Percentiles rank a stretch among this genome's conserved stretches.
Evolutionary conservation across 106 monocot species (phyloP).

Genomic region (Posidonia australis): DNA sequence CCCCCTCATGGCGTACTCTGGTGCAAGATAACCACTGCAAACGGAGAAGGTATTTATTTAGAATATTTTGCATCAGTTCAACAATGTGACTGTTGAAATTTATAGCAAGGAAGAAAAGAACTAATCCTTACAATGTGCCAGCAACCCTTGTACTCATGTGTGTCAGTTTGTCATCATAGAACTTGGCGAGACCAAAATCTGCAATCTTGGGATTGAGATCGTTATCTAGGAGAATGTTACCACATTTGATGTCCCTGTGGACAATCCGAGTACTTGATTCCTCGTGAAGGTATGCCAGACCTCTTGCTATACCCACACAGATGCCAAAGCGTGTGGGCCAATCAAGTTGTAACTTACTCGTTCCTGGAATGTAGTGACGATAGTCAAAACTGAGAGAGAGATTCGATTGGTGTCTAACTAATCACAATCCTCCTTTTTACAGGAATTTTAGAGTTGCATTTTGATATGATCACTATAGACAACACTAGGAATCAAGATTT

Average conservation of each 20-base stretch:
- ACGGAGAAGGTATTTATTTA: too few species aligned
- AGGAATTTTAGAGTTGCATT: too few species aligned
- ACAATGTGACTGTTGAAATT: too few species aligned
- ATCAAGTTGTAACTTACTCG: not conserved
- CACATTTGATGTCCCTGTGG: slow-evolving; percentile 15
- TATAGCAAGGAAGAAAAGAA: too few species aligned
- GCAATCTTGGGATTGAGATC: slow-evolving; percentile 4
- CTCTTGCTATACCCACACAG: slow-evolving; percentile 1
- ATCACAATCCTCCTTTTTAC: too few species aligned
- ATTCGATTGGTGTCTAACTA: too few species aligned
- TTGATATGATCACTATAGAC: too few species aligned
- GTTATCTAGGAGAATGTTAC: slow-evolving; percentile 15
- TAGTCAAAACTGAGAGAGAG: too few species aligned
- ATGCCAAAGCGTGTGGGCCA: slow-evolving; percentile 1
- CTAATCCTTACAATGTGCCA: slow-evolving; percentile 6
- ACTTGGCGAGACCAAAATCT: slow-evolving; percentile 13
- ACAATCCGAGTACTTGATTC: not conserved
- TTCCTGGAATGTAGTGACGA: too few species aligned
- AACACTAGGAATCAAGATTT: too few species aligned
- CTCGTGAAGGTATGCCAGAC: slow-evolving; percentile 12
- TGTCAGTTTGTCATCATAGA: not conserved
- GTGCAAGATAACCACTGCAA: slow-evolving; percentile 75
- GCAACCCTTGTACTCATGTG: slow-evolving; percentile 13
- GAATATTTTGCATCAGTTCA: too few species aligned
- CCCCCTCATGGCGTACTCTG: slow-evolving; percentile 84